These are phyloP conservation scores for Parsonsia alboflavescens DNA, from an alignment of 257 asterid species.

Conservation along the genomic window DNA sequence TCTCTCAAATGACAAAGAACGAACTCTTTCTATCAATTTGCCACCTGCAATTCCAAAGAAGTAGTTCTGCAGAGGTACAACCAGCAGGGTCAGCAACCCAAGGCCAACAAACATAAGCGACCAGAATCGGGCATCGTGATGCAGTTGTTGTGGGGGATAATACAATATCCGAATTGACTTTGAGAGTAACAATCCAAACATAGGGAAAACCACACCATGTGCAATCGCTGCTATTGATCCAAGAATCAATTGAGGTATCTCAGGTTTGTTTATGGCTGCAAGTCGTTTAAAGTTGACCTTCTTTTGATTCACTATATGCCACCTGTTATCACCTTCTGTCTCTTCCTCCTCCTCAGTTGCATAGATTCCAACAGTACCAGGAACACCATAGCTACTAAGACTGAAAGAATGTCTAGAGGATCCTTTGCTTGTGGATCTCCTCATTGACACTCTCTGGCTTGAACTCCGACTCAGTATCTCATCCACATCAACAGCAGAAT, in stretches of 20 bases:
- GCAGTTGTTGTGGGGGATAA: slow-evolving; percentile 48
- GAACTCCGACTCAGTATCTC: slow-evolving; percentile 38
- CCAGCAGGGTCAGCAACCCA: slow-evolving; percentile 30
- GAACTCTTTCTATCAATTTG: slow-evolving; percentile 55
- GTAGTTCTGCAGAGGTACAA: slow-evolving; percentile 55
- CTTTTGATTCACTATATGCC: slow-evolving; percentile 22
- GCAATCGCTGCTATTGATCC: slow-evolving; percentile 56
- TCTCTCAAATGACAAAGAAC: slow-evolving; percentile 58
- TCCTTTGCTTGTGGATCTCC: slow-evolving; percentile 48
- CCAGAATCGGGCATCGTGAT: slow-evolving; percentile 54
- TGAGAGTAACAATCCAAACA: slow-evolving; percentile 67
- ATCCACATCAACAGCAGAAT: slow-evolving; percentile 22
- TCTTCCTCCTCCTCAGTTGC: slow-evolving; percentile 30
- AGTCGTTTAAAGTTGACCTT: slow-evolving; percentile 48
- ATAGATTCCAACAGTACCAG: slow-evolving; percentile 27
- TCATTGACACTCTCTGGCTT: slow-evolving; percentile 44
- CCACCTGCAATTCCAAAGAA: slow-evolving; percentile 85
- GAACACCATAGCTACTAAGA: slow-evolving; percentile 27
- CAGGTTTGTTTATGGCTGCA: slow-evolving; percentile 58
- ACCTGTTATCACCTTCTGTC: slow-evolving; percentile 20
- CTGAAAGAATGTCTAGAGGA: slow-evolving; percentile 57
- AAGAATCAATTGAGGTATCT: slow-evolving; percentile 42
- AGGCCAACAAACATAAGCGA: slow-evolving; percentile 44
- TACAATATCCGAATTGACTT: slow-evolving; percentile 53
- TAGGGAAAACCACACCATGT: slow-evolving; percentile 59